These are phyloP conservation scores for Cercospora sp. DNA, from an alignment of 2,329 filamentous ascomycete genomes.

Conservation along the genomic window DNA sequence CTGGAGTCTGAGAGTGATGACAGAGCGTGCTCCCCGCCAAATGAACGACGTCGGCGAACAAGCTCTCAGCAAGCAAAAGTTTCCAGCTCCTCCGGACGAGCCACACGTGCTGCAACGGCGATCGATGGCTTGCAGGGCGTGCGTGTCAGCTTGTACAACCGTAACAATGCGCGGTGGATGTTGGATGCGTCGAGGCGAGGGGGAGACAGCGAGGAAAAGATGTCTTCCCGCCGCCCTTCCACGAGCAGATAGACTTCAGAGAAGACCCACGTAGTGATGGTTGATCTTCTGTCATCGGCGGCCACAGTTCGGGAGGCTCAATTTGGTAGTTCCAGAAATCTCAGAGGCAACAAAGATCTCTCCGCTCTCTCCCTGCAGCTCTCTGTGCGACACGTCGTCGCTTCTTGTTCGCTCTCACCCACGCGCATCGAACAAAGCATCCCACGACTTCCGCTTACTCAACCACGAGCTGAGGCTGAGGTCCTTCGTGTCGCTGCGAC, in stretches of 20 bases:
- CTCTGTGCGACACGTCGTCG: not conserved
- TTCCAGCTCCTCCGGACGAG: not conserved
- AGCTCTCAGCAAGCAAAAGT: not conserved
- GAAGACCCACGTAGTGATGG: not conserved
- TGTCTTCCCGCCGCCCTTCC: not conserved
- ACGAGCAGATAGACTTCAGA: not conserved
- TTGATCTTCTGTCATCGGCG: not conserved
- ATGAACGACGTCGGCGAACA: not conserved
- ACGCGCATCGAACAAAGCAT: not conserved
- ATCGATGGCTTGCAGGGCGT: not conserved
- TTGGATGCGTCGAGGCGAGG: not conserved
- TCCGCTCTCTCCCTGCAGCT: not conserved
- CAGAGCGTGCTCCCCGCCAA: not conserved
- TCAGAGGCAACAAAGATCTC: not conserved
- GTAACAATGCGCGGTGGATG: not conserved
- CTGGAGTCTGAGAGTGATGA: not conserved
- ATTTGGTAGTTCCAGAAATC: not conserved
- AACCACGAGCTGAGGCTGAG: not conserved
- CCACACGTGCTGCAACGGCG: not conserved
- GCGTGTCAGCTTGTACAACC: not conserved
- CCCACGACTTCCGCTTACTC: not conserved
- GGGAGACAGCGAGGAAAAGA: not conserved
- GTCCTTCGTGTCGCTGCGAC: not conserved
- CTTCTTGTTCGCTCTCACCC: not conserved
- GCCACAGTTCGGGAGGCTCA: not conserved